These are phyloP conservation scores for Candida nanaspora DNA, from an alignment of 805 yeast genomes.

Conservation along the genomic window DNA sequence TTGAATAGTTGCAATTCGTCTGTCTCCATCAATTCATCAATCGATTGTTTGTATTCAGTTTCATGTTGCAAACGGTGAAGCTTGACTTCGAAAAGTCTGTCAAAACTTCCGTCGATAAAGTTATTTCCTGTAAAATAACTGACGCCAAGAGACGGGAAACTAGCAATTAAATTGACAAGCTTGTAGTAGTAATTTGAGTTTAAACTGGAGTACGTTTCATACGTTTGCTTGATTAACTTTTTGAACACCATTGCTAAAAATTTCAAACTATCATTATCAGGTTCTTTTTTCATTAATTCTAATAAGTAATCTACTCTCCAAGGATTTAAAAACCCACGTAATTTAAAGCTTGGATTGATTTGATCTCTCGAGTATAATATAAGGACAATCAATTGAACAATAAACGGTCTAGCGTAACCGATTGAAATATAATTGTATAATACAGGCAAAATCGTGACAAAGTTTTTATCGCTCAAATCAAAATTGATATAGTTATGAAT, in stretches of 20 bases:
- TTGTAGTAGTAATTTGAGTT: neutral
- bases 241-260: conserved; percentile 10
- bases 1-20: neutral
- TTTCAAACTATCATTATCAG: conserved; percentile 1
- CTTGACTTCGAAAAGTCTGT: neutral
- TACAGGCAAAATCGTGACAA: conserved; percentile 13
- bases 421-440: conserved; percentile 19
- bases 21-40: neutral
- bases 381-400: conserved; percentile 14
- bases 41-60: neutral
- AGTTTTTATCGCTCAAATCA: conserved; percentile 8
- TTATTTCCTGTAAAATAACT: neutral
- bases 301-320: conserved; percentile 14
- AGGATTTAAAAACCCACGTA: conserved; percentile 13
- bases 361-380: conserved; percentile 9
- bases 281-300: conserved; percentile 15
- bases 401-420: conserved; percentile 17
- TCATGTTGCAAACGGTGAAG: neutral
- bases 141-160: neutral
- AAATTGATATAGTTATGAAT: conserved; percentile 15
- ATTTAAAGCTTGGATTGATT: conserved; percentile 14
- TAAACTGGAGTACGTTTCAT: neutral
- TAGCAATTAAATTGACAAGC: neutral
- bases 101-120: neutral
- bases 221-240: conserved; percentile 2